Conservation (phyloP, 306 rosid species). For the Vigna mungo region DNA sequence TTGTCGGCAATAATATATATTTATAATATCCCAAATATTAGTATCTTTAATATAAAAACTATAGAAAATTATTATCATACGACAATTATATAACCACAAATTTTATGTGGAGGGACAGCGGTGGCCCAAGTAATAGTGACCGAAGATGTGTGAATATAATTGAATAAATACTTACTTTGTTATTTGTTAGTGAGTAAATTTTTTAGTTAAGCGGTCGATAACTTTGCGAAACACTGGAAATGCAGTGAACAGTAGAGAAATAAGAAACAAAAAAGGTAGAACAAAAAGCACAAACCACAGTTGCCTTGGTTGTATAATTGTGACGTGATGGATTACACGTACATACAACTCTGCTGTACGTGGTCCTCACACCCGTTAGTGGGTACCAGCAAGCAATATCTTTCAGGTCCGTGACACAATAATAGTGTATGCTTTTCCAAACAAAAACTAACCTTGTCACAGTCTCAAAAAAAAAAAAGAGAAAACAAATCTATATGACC, state of each 20-base stretch:
- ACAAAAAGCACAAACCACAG: background rate
- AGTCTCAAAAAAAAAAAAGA: background rate
- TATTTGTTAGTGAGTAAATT: too few species aligned
- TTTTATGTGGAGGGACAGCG: too few species aligned
- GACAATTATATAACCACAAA: too few species aligned
- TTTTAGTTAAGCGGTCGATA: too few species aligned
- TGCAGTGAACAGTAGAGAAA: background rate
- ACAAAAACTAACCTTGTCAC: background rate
- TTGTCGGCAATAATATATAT: too few species aligned
- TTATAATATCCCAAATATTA: too few species aligned
- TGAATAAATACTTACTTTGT: too few species aligned
- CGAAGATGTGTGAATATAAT: too few species aligned
- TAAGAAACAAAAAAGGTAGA: background rate
- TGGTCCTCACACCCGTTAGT: background rate
- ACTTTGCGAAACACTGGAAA: background rate
- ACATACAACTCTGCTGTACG: background rate
- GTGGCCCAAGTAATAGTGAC: too few species aligned
- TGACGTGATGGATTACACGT: slow-evolving; percentile 16
- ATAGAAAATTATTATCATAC: background rate
- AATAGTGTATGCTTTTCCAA: background rate
- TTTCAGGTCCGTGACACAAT: background rate
- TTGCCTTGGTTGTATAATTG: slow-evolving; percentile 18
- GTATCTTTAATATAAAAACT: background rate
- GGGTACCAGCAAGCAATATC: slow-evolving; percentile 1
- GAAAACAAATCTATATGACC: background rate